These are phyloP conservation scores for Ceratocystis eucalypticola DNA, from an alignment of 2,329 filamentous ascomycete species.

Conservation along the genomic window DNA sequence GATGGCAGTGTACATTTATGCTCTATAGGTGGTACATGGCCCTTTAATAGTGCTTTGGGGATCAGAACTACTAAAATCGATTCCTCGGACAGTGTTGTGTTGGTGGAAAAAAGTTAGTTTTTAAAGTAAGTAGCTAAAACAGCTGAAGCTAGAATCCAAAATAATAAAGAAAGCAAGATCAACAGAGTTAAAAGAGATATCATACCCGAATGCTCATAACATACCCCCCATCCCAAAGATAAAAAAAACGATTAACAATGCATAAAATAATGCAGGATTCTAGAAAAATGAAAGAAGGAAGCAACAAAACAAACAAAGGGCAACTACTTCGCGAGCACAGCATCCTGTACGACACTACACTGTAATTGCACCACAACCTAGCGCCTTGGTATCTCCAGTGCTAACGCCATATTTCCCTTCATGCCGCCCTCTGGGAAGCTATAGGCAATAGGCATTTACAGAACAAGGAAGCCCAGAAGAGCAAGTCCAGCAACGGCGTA, in stretches of 20 bases:
- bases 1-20: too few species aligned
- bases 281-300: background rate
- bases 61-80: too few species aligned
- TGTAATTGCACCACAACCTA: background rate
- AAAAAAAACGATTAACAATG: background rate
- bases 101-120: background rate
- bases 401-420: background rate
- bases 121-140: background rate
- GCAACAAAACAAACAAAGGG: background rate
- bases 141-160: background rate
- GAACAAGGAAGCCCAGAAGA: conserved; percentile 11
- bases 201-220: conserved; percentile 6
- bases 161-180: conserved; percentile 4
- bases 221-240: background rate
- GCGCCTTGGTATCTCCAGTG: background rate
- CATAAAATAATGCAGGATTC: background rate
- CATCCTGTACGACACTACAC: background rate
- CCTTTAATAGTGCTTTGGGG: too few species aligned
- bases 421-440: background rate
- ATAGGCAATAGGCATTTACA: conserved; percentile 7
- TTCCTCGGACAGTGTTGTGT: too few species aligned
- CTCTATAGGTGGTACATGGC: too few species aligned
- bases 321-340: background rate
- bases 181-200: conserved; percentile 7
- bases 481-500: conserved; percentile 15